Conservation (phyloP, 2,329 filamentous ascomycete genomes). For the Aspergillus candidus region DNA sequence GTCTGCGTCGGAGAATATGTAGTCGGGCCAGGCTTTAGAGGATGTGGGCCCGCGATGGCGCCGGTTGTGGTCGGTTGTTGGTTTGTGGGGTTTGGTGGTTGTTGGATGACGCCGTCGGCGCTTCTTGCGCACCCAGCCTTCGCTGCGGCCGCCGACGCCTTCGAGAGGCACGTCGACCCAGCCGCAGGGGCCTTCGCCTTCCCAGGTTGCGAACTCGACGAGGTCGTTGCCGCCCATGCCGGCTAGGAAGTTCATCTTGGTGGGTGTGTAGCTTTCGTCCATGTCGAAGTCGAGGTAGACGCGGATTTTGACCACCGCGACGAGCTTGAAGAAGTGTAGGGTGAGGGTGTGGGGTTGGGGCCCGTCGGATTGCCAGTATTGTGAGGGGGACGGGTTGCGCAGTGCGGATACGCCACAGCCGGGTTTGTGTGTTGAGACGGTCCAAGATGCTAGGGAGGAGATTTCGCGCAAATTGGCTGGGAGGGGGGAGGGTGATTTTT, state of each 20-base stretch:
- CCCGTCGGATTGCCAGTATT: conserved; percentile 63
- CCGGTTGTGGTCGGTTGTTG: too few species aligned
- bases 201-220: conserved; percentile 77
- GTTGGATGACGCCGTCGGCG: conserved; percentile 7
- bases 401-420: conserved; percentile 57
- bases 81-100: too few species aligned
- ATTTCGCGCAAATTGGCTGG: conserved; percentile 53
- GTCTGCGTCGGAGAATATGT: conserved; percentile 14
- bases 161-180: conserved; percentile 81
- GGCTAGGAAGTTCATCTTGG: conserved; percentile 79
- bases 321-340: conserved; percentile 55
- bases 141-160: conserved; percentile 50
- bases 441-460: conserved; percentile 61
- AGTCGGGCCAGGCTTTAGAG: conserved; percentile 2
- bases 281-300: conserved; percentile 75
- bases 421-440: conserved; percentile 57
- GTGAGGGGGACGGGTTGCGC: conserved; percentile 49
- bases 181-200: conserved; percentile 70
- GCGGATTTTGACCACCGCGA: conserved; percentile 46
- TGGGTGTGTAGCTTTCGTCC: conserved; percentile 95
- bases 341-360: conserved; percentile 59
- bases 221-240: conserved; percentile 90
- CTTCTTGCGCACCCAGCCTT: conserved; percentile 24
- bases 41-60: too few species aligned
- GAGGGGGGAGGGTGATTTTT: conserved; percentile 32